Conservation (phyloP, 768 basidiomycete species). For the Macrolepiota fuliginosa region DNA sequence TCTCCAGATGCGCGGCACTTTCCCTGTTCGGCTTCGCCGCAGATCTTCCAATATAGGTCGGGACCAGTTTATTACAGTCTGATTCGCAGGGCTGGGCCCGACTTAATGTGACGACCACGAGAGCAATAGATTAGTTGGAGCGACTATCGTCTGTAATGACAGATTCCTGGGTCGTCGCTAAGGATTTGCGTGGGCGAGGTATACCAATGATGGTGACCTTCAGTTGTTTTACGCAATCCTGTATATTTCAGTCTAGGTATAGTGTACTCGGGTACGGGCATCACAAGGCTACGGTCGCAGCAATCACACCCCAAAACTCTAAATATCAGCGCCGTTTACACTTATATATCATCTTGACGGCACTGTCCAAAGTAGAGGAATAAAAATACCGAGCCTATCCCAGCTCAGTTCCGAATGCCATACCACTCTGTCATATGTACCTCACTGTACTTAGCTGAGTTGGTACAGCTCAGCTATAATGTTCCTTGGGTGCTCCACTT, state of each 20-base stretch:
- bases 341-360: neutral
- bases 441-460: neutral
- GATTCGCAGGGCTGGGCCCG: neutral
- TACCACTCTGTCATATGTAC: neutral
- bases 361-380: neutral
- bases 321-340: neutral
- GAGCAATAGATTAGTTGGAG: neutral
- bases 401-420: neutral
- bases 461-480: neutral
- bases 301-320: constrained; percentile 6
- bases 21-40: neutral
- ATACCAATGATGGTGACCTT: neutral
- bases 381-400: neutral
- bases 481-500: neutral
- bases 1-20: neutral
- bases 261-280: constrained; percentile 1
- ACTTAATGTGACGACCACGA: neutral
- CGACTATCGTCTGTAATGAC: neutral
- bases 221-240: neutral
- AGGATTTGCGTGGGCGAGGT: constrained; percentile 1
- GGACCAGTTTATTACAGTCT: neutral
- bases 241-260: neutral
- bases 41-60: neutral
- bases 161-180: neutral
- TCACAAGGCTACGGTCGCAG: neutral